phyloP scores from a whole-genome alignment of 352 stramenopile species.

The Pythium periplocum region DNA sequence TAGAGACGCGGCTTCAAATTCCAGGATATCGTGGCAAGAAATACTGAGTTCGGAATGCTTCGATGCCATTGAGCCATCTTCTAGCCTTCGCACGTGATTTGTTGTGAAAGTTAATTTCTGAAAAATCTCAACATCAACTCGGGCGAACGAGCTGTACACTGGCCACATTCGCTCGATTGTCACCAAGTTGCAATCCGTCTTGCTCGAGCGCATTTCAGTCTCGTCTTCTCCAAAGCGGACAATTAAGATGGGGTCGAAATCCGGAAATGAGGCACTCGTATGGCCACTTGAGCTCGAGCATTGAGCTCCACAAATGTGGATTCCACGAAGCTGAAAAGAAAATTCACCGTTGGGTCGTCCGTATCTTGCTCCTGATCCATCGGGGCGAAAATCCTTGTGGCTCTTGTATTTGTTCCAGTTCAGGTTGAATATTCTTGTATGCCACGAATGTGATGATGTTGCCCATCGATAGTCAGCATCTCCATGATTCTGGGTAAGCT shows the following conservation, averaged over 20 bases:
- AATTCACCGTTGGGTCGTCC: constrained; percentile 7
- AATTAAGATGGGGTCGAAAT: constrained; percentile 21
- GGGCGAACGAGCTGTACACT: constrained; percentile 23
- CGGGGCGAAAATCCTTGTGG: no score
- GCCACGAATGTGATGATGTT: no score
- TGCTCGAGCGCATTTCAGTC: constrained; percentile 17
- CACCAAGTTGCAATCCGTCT: constrained; percentile 11
- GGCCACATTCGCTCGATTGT: constrained; percentile 24
- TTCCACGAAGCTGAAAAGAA: constrained; percentile 15
- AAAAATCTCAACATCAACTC: constrained; percentile 23
- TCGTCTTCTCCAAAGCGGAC: constrained; percentile 24
- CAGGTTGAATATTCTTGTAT: no score
- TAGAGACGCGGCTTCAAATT: constrained; percentile 15
- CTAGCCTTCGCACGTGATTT: constrained; percentile 7
- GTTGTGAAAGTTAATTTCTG: constrained; percentile 6
- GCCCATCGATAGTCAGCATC: no score
- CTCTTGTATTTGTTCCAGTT: no score
- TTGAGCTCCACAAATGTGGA: constrained; percentile 25
- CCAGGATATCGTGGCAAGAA: constrained; percentile 24
- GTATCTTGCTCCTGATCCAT: neutral
- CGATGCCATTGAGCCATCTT: constrained; percentile 4
- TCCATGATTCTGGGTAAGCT: no score
- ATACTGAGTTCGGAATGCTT: constrained; percentile 12
- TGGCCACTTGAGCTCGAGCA: constrained; percentile 28
- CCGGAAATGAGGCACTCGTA: constrained; percentile 12